A percentile compares a stretch with the other conserved stretches of the same genome.
Evolutionary conservation across 2,329 filamentous ascomycete genomes (phyloP).

Genomic region (Xylariaceae sp.): DNA sequence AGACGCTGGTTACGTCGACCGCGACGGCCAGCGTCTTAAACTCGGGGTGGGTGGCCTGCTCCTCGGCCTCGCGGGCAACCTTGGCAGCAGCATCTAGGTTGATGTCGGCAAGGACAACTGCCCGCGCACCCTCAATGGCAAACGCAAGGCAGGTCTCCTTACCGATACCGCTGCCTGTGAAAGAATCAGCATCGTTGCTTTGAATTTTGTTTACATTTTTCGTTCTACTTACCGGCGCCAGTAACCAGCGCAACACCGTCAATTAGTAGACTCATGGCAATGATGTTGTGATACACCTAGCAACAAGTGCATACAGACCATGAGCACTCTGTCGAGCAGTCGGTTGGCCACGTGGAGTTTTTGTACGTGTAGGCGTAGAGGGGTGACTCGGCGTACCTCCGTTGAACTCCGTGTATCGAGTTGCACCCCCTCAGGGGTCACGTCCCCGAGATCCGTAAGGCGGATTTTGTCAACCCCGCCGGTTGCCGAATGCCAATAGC

Average conservation of each 20-base stretch:
- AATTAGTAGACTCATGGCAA: slow-evolving; percentile 1
- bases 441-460: not conserved
- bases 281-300: not conserved
- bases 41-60: slow-evolving; percentile 10
- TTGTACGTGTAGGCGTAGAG: not conserved
- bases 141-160: slow-evolving; percentile 14
- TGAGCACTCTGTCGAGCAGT: not conserved
- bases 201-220: fast-evolving
- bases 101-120: slow-evolving; percentile 19
- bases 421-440: not conserved
- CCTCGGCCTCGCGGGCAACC: slow-evolving; percentile 7
- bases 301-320: not conserved
- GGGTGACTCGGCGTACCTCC: not conserved
- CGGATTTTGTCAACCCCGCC: no score
- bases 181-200: not conserved
- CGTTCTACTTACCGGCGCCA: not conserved
- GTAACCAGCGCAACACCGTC: slow-evolving; percentile 3
- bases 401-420: not conserved
- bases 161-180: slow-evolving; percentile 22
- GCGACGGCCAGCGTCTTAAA: slow-evolving; percentile 16
- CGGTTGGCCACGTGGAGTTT: not conserved
- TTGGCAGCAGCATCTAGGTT: slow-evolving; percentile 15
- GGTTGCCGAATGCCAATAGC: not conserved
- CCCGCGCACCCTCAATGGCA: slow-evolving; percentile 16
- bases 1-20: slow-evolving; percentile 16